phyloP scores from a whole-genome alignment of 179 eudicot species.

The Silene vulgaris region DNA sequence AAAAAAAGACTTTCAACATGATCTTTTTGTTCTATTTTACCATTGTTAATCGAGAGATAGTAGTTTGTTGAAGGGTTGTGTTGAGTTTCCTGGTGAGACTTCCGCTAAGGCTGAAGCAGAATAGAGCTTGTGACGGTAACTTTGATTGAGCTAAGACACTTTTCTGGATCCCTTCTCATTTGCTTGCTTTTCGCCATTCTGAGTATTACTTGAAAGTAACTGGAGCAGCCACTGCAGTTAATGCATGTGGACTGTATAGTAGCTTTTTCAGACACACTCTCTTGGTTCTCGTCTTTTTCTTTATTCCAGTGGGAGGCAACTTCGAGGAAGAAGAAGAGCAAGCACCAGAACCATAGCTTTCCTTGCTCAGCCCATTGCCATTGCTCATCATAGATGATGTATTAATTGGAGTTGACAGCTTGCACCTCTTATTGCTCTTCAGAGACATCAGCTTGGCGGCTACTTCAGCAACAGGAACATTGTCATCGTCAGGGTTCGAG shows the following conservation, averaged over 20 bases:
- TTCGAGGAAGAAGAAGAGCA: neutral
- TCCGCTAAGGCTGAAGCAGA: neutral
- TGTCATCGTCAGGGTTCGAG: neutral
- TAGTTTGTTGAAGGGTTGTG: neutral
- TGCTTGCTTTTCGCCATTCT: too few relatives aligned
- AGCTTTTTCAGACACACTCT: conserved; percentile 2
- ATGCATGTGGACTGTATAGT: neutral
- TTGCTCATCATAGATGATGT: conserved; percentile 10
- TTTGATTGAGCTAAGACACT: neutral
- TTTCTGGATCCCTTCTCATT: neutral
- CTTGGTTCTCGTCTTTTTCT: conserved; percentile 1
- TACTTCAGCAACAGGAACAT: neutral
- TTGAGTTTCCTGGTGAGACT: neutral
- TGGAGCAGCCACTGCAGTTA: conserved; percentile 3
- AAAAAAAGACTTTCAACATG: neutral
- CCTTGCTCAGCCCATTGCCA: conserved; percentile 1
- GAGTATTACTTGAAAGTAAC: neutral
- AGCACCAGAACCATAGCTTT: conserved; percentile 4
- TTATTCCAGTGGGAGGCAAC: neutral
- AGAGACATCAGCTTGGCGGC: conserved; percentile 7
- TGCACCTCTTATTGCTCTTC: conserved; percentile 11
- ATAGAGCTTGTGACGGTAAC: neutral
- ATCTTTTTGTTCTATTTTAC: neutral
- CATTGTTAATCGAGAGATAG: neutral
- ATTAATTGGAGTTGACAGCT: neutral